These are phyloP conservation scores for Luffa acutangula DNA, from an alignment of 306 rosid species.

Conservation along the genomic window DNA sequence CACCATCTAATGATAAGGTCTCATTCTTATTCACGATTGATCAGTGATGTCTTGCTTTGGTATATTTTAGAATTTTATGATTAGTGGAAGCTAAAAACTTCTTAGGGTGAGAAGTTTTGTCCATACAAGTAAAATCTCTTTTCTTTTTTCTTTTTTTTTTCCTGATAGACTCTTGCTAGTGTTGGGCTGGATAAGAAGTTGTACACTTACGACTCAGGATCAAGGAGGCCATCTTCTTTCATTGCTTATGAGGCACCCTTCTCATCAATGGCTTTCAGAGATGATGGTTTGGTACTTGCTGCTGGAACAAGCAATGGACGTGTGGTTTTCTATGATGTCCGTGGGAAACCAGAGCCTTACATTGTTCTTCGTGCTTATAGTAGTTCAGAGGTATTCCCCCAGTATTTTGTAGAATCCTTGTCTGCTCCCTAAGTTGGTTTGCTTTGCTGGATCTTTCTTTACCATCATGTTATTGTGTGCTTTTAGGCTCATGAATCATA, in stretches of 20 bases:
- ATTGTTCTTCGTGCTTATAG: constrained; percentile 81
- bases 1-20: constrained; percentile 98
- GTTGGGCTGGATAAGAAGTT: constrained; percentile 92
- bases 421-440: constrained; percentile 1
- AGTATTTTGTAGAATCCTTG: background rate
- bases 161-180: constrained; percentile 82
- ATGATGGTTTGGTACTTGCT: constrained; percentile 89
- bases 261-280: constrained; percentile 85
- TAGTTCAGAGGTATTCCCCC: constrained; percentile 36
- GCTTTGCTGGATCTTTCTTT: background rate
- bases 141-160: no score
- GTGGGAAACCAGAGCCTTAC: constrained; percentile 91
- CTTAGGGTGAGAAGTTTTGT: constrained; percentile 14
- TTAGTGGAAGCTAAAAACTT: constrained; percentile 11
- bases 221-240: constrained; percentile 72
- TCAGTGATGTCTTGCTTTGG: background rate
- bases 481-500: background rate
- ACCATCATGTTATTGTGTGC: background rate
- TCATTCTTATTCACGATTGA: constrained; percentile 9
- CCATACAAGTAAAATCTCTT: background rate
- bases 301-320: constrained; percentile 98
- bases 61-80: background rate
- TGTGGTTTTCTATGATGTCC: constrained; percentile 89
- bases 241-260: constrained; percentile 87
- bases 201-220: constrained; percentile 83